Conservation (phyloP, 2,329 filamentous ascomycete genomes). For the Beauveria varroae region DNA sequence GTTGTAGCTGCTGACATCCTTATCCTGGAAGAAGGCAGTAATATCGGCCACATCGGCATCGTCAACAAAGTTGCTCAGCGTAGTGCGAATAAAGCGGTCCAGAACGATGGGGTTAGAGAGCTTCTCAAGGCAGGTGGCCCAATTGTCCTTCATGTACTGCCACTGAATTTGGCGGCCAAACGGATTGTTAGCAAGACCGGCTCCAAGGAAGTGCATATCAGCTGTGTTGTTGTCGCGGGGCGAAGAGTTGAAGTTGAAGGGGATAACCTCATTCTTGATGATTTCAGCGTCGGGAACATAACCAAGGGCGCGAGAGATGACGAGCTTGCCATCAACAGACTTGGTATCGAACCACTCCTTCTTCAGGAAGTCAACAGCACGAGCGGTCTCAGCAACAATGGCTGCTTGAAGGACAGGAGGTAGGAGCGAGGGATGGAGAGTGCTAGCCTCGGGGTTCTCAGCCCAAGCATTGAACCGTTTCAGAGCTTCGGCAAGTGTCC, state of each 20-base stretch:
- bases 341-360: conserved; percentile 77
- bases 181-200: conserved; percentile 64
- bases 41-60: conserved; percentile 66
- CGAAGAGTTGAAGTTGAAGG: conserved; percentile 68
- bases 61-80: conserved; percentile 72
- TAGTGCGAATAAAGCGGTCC: conserved; percentile 78
- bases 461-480: conserved; percentile 76
- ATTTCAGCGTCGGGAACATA: conserved; percentile 62
- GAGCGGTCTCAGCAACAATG: conserved; percentile 61
- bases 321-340: conserved; percentile 86
- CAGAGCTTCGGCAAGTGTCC: conserved; percentile 64
- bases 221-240: conserved; percentile 65
- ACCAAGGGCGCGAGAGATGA: conserved; percentile 70
- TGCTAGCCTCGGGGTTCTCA: conserved; percentile 55
- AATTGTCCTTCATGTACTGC: conserved; percentile 80
- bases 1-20: conserved; percentile 81
- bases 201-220: conserved; percentile 79
- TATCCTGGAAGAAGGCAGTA: conserved; percentile 72
- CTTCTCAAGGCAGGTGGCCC: conserved; percentile 63
- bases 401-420: conserved; percentile 72
- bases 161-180: conserved; percentile 69
- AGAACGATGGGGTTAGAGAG: conserved; percentile 80
- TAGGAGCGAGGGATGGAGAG: conserved; percentile 76
- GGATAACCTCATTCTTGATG: conserved; percentile 57
- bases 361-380: conserved; percentile 66